These are phyloP conservation scores for Podospora fimiseda DNA, from an alignment of 495 filamentous ascomycete genomes.

Conservation along the genomic window DNA sequence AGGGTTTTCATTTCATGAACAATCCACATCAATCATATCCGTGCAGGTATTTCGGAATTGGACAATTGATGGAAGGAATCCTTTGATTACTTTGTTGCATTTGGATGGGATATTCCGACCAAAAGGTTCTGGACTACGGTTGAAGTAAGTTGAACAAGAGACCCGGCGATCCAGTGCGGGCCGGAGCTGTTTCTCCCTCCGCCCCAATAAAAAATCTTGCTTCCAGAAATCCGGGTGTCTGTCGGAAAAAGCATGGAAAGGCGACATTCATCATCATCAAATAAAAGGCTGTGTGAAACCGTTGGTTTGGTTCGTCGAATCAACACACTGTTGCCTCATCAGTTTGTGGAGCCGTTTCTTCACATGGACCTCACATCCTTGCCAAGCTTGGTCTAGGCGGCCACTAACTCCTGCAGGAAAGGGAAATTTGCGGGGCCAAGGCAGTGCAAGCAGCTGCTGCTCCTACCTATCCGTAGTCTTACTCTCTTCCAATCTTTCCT, in stretches of 20 bases:
- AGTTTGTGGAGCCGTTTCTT: not conserved
- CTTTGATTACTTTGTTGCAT: too few relatives aligned
- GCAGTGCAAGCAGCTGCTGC: not conserved
- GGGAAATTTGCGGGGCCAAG: constrained; percentile 4
- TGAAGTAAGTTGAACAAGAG: not conserved
- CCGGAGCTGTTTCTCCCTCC: too few relatives aligned
- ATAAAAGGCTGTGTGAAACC: not conserved
- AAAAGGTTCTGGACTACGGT: not conserved
- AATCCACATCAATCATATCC: too few relatives aligned
- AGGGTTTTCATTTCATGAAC: too few relatives aligned
- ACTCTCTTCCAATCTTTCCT: not conserved
- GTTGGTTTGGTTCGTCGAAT: not conserved
- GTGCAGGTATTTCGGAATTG: too few relatives aligned
- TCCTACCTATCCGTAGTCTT: not conserved
- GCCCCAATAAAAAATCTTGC: too few relatives aligned
- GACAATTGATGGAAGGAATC: too few relatives aligned
- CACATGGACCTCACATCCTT: too few relatives aligned
- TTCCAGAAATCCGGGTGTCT: too few relatives aligned
- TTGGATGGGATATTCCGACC: not conserved
- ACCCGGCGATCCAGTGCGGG: too few relatives aligned
- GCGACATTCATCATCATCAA: not conserved
- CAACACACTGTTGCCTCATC: not conserved
- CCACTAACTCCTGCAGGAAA: not conserved
- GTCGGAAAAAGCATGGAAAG: not conserved
- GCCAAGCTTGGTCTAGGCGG: not conserved